Evolutionary conservation across 208 protist species (phyloP), one percentile per base, ranked within the genome.

Genomic region (Sergeia podlipaevii): DNA sequence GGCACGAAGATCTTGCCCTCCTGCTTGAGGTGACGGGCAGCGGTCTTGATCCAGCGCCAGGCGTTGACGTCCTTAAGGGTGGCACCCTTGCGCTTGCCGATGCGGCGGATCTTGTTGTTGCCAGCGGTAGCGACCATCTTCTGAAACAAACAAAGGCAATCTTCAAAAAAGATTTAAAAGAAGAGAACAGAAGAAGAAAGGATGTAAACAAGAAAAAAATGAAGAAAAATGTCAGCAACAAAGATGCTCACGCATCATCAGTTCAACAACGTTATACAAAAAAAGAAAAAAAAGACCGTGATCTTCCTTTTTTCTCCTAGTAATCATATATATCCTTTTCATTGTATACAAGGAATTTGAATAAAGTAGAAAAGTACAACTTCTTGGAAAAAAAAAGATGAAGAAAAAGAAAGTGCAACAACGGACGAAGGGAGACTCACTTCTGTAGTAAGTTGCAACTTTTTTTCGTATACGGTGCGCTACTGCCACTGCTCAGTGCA

Each of bases 21-120:
- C 54, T 89, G 81, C 88, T 99, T 98, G 74, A 99, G 93, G 89
- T 98, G 90, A 46, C 77, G 79, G 53, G 95, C 93, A 51, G 93
- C 96, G 32, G 84, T 74, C 64, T 94, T 90, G 63, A 99, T 93
- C 91, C 98, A 99, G 61, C 96, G 86, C 76, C 93, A 85, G 32
- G 97, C 75, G 67, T 69, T 74, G 43, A 99, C 95, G 66, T 99
- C 98, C 65, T 92, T 91, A 50, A 99, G 55, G 60, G 80, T 88
- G 53, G 87, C 87, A 39, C 87, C 87, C 84, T 90, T 94, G 75
- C 75, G 79, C 80, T 87, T 89, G 66, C 87, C 87, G 65, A 91
- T 86, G 64, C 82, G 83, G 65, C 73, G 78, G 67, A 91, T 91
- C 83, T 94, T 94, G 56, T 65, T 70, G 53, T 64, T 73, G 46